These are phyloP conservation scores for Prosopis cineraria DNA, from an alignment of 306 rosid species.

Conservation along the genomic window DNA sequence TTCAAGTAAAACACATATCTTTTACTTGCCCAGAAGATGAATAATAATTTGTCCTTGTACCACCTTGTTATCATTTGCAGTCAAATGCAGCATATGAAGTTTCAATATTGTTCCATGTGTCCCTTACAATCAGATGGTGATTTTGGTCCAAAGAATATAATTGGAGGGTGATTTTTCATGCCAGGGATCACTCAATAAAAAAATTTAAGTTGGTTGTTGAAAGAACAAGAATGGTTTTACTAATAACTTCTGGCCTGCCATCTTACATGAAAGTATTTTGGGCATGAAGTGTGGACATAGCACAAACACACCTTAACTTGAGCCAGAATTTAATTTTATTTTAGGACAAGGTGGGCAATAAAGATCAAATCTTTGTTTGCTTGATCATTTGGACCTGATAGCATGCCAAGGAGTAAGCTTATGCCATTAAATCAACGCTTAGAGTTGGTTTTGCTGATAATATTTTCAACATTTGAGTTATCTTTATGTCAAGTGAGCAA, in stretches of 20 bases:
- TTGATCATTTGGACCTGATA: not conserved
- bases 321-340: not conserved
- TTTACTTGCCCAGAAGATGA: not conserved
- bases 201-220: not conserved
- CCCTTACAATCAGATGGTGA: not conserved
- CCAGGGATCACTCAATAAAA: not conserved
- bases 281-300: not conserved
- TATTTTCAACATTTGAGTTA: not conserved
- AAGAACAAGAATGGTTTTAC: not conserved
- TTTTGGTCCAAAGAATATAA: not conserved
- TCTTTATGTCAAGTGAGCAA: constrained; percentile 1
- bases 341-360: not conserved
- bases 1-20: not conserved
- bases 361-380: not conserved
- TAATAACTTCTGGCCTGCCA: not conserved
- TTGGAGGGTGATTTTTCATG: not conserved
- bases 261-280: not conserved
- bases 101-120: not conserved
- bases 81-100: not conserved
- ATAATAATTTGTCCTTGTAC: not conserved
- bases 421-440: not conserved
- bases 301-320: not conserved
- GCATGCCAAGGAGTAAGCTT: not conserved
- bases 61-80: not conserved
- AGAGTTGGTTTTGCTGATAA: not conserved